phyloP scores from a whole-genome alignment of 306 rosid genomes.

The Lablab purpureus region DNA sequence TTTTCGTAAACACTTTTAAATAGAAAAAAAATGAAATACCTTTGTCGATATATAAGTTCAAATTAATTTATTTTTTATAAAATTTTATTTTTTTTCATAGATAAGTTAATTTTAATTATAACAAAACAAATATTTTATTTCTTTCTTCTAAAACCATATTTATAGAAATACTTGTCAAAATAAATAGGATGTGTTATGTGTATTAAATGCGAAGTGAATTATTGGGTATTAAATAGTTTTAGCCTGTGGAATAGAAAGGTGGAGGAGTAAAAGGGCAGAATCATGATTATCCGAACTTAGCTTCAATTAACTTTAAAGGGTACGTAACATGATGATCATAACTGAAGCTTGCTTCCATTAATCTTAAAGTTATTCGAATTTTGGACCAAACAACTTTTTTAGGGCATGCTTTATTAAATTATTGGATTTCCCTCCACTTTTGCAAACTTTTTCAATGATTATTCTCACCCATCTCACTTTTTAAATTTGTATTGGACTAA shows the following conservation, averaged over 20 bases:
- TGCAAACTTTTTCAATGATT: not conserved
- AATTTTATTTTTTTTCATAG: too few species aligned
- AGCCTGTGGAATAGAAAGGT: not conserved
- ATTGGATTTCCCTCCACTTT: not conserved
- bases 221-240: too few species aligned
- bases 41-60: too few species aligned
- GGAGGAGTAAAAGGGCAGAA: not conserved
- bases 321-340: slow-evolving; percentile 1
- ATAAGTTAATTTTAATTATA: too few species aligned
- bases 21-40: too few species aligned
- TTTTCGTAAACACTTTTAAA: too few species aligned
- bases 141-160: too few species aligned
- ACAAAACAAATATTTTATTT: too few species aligned
- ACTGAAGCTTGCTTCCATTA: not conserved
- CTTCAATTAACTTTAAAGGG: slow-evolving; percentile 5
- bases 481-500: not conserved
- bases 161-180: too few species aligned
- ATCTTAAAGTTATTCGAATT: slow-evolving; percentile 16
- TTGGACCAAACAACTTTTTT: not conserved
- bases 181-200: too few species aligned
- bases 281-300: slow-evolving; percentile 25
- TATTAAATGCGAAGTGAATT: too few species aligned
- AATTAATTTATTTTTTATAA: too few species aligned
- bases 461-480: not conserved
- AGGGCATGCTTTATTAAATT: slow-evolving; percentile 13